Evolutionary conservation across 257 asterid species (phyloP).

Genomic region (Coffea eugenioides): DNA sequence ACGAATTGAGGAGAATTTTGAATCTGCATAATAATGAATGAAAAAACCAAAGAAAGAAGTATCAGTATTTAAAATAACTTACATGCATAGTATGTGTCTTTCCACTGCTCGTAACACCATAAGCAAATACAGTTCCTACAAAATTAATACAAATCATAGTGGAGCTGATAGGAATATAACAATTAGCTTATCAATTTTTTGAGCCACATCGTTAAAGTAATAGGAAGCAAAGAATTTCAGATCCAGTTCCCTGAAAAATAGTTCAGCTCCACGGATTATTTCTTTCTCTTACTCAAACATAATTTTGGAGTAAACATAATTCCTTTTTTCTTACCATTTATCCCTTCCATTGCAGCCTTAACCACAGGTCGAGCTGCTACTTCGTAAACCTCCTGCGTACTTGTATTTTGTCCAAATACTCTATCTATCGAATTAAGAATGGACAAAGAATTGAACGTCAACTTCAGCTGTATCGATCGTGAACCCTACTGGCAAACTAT

Average conservation of each 20-base stretch:
- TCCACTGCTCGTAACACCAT: conserved; percentile 99
- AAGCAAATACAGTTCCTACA: conserved; percentile 99
- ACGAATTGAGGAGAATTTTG: neutral
- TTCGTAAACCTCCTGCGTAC: conserved; percentile 85
- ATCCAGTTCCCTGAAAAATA: neutral
- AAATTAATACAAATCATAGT: conserved; percentile 14
- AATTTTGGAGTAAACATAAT: neutral
- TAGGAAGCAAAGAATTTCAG: neutral
- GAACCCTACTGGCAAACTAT: neutral
- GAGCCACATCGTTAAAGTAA: neutral
- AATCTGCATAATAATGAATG: neutral
- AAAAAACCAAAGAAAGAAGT: conserved; percentile 16
- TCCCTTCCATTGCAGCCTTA: conserved; percentile 97
- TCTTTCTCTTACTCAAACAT: neutral
- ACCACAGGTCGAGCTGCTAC: conserved; percentile 96
- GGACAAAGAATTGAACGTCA: neutral
- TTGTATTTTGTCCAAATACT: conserved; percentile 79
- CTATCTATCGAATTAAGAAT: conserved; percentile 47
- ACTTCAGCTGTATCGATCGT: neutral
- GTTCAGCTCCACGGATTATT: neutral
- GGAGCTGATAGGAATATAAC: neutral
- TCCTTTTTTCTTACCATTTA: conserved; percentile 54
- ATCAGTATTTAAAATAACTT: conserved; percentile 35
- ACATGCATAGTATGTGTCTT: conserved; percentile 99
- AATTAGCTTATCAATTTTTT: neutral